Conservation (phyloP, 2,329 filamentous ascomycete genomes). For the Dothistroma septosporum region DNA sequence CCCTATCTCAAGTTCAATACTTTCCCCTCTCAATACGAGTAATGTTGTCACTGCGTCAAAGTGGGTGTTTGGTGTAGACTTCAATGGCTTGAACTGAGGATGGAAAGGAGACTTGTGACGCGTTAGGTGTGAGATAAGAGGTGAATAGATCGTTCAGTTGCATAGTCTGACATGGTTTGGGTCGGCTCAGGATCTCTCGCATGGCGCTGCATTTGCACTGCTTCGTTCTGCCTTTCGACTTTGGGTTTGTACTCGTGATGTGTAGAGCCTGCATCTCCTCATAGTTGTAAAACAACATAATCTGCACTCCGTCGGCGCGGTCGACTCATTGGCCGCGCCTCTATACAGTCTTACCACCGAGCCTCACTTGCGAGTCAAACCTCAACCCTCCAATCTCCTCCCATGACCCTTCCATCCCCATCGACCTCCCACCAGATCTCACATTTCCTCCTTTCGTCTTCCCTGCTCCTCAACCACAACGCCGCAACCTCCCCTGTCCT, state of each 20-base stretch:
- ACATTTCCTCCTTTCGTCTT: conserved; percentile 4
- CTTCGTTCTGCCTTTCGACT: neutral
- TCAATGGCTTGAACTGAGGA: neutral
- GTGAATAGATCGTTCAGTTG: neutral
- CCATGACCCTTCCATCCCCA: conserved; percentile 2
- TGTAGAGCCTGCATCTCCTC: neutral
- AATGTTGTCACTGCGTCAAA: neutral
- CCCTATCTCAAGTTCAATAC: neutral
- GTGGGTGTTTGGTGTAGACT: neutral
- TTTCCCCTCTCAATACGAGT: neutral
- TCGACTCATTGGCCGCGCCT: no score
- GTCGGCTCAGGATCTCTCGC: neutral
- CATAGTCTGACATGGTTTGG: neutral
- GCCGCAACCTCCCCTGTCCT: conserved; percentile 16
- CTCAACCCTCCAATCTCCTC: conserved; percentile 1
- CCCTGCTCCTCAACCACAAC: conserved; percentile 12
- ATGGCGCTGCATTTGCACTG: neutral
- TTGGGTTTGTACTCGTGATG: neutral
- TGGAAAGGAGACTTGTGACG: neutral
- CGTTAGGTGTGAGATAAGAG: no score
- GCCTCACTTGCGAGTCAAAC: neutral
- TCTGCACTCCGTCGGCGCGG: neutral
- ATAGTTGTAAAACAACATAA: neutral
- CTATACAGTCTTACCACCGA: no score
- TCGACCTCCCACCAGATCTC: conserved; percentile 8